Evolutionary conservation across 352 stramenopile species (phyloP).

Genomic region (Pythium apleroticum): DNA sequence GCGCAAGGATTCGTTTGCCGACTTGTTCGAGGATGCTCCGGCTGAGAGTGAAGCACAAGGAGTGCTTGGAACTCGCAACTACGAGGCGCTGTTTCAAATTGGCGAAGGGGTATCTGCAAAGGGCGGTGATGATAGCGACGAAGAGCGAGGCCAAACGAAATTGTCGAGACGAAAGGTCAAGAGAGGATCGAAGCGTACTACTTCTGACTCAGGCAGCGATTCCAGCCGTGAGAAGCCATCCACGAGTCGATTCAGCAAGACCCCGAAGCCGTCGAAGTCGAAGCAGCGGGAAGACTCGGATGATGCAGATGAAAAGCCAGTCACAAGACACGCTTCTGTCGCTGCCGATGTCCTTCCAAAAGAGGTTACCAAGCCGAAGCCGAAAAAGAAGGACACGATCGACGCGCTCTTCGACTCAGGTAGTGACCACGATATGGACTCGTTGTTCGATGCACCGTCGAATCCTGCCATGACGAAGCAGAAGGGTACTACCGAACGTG

Average conservation of each 20-base stretch:
- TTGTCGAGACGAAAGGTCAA: conserved; percentile 3
- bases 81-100: conserved; percentile 59
- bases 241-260: not conserved
- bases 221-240: not conserved
- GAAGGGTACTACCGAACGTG: not conserved
- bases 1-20: conserved; percentile 71
- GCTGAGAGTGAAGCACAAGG: conserved; percentile 4
- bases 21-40: conserved; percentile 62
- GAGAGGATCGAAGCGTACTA: conserved; percentile 1
- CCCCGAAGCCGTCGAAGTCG: conserved; percentile 7
- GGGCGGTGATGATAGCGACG: conserved; percentile 14
- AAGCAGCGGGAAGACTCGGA: not conserved
- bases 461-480: not conserved
- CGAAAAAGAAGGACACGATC: conserved; percentile 45
- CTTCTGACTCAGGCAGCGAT: not conserved
- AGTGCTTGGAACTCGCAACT: conserved; percentile 37
- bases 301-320: not conserved
- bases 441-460: conserved; percentile 23
- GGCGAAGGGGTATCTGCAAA: conserved; percentile 5
- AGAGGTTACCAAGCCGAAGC: conserved; percentile 1
- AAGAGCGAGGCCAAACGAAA: conserved; percentile 24
- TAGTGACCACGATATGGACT: conserved; percentile 43
- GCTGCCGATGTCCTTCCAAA: not conserved
- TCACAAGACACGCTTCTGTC: not conserved
- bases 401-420: conserved; percentile 67